Percentiles rank a stretch among this genome's conserved stretches.
These are phyloP conservation scores for Penium margaritaceum DNA, from an alignment of 139 green algal species.

Conservation along the genomic window DNA sequence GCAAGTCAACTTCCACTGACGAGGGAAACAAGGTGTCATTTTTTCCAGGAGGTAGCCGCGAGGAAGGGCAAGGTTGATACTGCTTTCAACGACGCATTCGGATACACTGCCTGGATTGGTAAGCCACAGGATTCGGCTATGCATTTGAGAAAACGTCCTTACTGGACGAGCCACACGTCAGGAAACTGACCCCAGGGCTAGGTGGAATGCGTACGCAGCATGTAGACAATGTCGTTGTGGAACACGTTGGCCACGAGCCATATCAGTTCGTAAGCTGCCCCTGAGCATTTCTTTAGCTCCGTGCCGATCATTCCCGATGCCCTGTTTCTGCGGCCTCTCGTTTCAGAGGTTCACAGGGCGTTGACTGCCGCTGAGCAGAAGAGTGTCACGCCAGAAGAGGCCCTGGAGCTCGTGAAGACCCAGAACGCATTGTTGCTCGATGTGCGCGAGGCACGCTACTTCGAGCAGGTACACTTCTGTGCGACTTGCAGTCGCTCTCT, in stretches of 20 bases:
- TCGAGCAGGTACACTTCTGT: conserved; percentile 13
- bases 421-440: conserved; percentile 6
- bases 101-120: conserved; percentile 33
- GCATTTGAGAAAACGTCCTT: too few species aligned
- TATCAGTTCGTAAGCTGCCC: background rate
- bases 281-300: background rate
- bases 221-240: background rate
- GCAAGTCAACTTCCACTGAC: background rate
- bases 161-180: background rate
- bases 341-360: conserved; percentile 5
- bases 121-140: background rate
- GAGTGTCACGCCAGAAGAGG: conserved; percentile 6
- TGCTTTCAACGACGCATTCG: conserved; percentile 15
- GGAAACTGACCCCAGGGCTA: background rate
- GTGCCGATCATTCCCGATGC: background rate
- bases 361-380: background rate
- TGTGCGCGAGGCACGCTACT: background rate
- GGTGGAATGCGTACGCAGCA: background rate
- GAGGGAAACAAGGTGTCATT: background rate
- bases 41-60: background rate
- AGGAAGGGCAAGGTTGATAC: conserved; percentile 18
- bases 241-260: background rate
- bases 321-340: background rate
- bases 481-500: too few species aligned
- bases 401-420: background rate